A percentile compares a stretch with the other conserved stretches of the same genome.
These are phyloP conservation scores for Spirogloea muscicola DNA, from an alignment of 139 green algal species.

Conservation along the genomic window DNA sequence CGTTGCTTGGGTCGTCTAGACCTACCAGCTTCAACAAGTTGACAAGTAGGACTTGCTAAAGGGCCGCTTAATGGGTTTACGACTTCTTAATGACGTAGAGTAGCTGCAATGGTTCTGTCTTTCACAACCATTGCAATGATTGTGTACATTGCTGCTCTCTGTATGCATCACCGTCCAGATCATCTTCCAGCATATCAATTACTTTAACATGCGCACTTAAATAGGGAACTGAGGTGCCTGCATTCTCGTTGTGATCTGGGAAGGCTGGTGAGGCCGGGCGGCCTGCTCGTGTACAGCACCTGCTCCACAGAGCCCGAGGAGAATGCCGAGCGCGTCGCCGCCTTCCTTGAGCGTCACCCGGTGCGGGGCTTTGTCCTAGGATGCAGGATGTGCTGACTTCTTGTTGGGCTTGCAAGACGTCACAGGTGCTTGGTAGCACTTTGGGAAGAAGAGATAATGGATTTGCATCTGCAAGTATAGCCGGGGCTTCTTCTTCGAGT, in stretches of 20 bases:
- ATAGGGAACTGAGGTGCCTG: neutral
- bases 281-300: constrained; percentile 84
- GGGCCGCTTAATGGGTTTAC: too few relatives aligned
- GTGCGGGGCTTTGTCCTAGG: too few relatives aligned
- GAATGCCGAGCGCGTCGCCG: constrained; percentile 53
- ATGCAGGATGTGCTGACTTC: too few relatives aligned
- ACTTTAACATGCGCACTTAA: neutral
- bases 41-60: too few relatives aligned
- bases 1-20: neutral
- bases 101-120: neutral
- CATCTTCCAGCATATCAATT: neutral
- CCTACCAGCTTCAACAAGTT: too few relatives aligned
- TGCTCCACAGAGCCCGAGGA: constrained; percentile 70
- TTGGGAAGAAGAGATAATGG: too few relatives aligned
- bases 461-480: too few relatives aligned
- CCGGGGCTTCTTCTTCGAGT: too few relatives aligned
- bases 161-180: neutral
- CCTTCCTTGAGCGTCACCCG: constrained; percentile 52
- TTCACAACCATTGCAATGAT: neutral
- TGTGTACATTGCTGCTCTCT: neutral
- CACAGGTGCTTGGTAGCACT: too few relatives aligned
- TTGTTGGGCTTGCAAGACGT: too few relatives aligned
- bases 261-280: constrained; percentile 68
- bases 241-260: neutral
- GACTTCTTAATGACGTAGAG: neutral